Base-by-base conservation (phyloP, 805 yeast species). In the Metschnikowia drakensbergensis region DNA sequence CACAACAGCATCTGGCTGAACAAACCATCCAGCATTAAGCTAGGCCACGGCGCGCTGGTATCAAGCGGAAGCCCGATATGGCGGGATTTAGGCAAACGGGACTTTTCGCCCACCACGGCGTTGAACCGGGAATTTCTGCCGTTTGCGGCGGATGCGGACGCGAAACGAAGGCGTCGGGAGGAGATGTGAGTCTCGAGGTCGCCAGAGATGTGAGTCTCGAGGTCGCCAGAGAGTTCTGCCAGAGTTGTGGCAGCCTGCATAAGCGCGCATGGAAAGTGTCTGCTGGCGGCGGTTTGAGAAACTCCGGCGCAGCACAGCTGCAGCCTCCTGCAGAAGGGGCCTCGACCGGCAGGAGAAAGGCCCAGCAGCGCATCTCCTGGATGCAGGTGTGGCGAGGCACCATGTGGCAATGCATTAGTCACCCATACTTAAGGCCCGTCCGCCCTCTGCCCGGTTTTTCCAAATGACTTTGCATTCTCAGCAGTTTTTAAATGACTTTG, bases 1-100 rank as follows among this genome's bases (percentile, higher is more conserved):
- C 49, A 48, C 37, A 55, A 45, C 37, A 54, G 47, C 23, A 55
- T 55, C 29, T 55, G 59, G 59, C 59, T 55, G 59, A 57, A 50
- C 35, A 43, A 48, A 9, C 51, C 49, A 6, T 35, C 46, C 39
- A 44, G 47, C 8, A 26, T 40, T n/a, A 23, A 35, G 33, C 38
- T 29, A n/a, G 48, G 51, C 25, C 58, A 54, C 47, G 50, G 42
- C 37, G 45, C 52, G 10, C 45, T 52, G 22, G 53, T 45, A 10
- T 54, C 58, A 4, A 37, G 49, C 8, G 52, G 55, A 4, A 49
- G 53, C 11, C 46, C 47, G 17, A 49, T 54, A 13, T 54, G 58
- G 58, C 23, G 50, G 25, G 58, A 53, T 8, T 33, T 13, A 5
- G 41, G 29, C 32, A 47, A 53, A n/a, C 45, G 50, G 6, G 54